A percentile compares a stretch with the other conserved stretches of the same genome.
Evolutionary conservation across 2,329 filamentous ascomycete species (phyloP).

Genomic region (Xylaria digitata): DNA sequence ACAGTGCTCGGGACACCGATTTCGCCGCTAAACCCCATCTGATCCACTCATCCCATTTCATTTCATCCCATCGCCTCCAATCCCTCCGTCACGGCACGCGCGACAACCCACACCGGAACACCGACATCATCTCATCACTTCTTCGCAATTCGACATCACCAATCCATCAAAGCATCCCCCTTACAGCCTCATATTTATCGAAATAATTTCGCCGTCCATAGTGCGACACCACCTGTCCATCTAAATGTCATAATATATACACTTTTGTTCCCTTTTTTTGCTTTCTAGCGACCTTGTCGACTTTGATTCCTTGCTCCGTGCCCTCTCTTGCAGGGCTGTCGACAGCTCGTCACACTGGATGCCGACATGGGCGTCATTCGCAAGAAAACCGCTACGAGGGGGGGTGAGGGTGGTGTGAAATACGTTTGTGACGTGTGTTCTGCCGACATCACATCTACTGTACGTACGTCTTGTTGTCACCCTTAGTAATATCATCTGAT

Average conservation of each 20-base stretch:
- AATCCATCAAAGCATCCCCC: conserved; percentile 15
- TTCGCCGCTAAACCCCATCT: too few relatives aligned
- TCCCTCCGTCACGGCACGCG: too few relatives aligned
- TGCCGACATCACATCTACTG: conserved; percentile 95
- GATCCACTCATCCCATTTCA: too few relatives aligned
- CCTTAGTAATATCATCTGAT: too few relatives aligned
- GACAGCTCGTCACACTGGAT: conserved; percentile 28
- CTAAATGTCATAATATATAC: background rate
- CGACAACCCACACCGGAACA: background rate
- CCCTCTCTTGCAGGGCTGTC: background rate
- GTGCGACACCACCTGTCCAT: background rate
- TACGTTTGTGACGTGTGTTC: conserved; percentile 98
- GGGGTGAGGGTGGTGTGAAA: conserved; percentile 89
- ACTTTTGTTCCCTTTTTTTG: background rate
- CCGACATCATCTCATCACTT: conserved; percentile 16
- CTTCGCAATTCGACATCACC: conserved; percentile 1
- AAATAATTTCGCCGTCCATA: background rate
- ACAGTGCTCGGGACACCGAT: too few relatives aligned
- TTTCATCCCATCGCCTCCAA: too few relatives aligned
- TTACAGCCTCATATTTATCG: conserved; percentile 8
- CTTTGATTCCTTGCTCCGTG: background rate
- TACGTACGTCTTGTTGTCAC: conserved; percentile 81
- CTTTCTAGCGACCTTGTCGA: background rate
- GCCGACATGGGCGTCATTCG: conserved; percentile 87
- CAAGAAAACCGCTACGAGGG: conserved; percentile 89